These are phyloP conservation scores for Cucumis melo DNA, from an alignment of 306 rosid species.

Conservation along the genomic window DNA sequence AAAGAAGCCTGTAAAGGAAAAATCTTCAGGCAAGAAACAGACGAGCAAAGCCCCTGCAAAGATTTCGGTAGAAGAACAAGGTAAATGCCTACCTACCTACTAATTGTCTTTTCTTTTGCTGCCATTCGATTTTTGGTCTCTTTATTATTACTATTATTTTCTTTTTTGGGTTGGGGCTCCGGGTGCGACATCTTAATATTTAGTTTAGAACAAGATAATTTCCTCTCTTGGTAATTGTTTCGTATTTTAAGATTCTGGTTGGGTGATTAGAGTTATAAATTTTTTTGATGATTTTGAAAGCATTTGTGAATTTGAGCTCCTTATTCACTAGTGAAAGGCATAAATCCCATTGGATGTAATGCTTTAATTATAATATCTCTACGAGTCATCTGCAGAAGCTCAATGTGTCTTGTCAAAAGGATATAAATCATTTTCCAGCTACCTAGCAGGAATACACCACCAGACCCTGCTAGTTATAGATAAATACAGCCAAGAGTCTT, in stretches of 20 bases:
- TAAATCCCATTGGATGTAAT: background rate
- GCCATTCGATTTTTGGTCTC: background rate
- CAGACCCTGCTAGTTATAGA: background rate
- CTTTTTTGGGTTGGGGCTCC: background rate
- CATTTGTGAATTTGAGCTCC: background rate
- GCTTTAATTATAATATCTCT: background rate
- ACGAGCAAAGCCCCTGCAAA: constrained; percentile 37
- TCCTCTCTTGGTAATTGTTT: background rate
- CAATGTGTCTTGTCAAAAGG: background rate
- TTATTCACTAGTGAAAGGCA: background rate
- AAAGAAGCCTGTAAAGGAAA: constrained; percentile 26
- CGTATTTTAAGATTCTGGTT: background rate
- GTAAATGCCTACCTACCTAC: constrained; percentile 17
- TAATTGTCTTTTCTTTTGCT: background rate
- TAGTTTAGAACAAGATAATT: background rate
- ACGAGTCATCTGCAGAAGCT: background rate
- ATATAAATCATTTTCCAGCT: background rate
- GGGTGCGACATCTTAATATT: background rate
- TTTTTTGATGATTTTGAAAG: background rate
- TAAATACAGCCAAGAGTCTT: background rate
- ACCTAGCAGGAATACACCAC: background rate
- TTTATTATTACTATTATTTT: background rate
- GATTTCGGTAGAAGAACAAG: constrained; percentile 55
- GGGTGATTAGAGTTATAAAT: background rate
- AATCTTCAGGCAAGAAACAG: constrained; percentile 37